Percentiles rank a stretch among this genome's conserved stretches.
phyloP scores from a whole-genome alignment of 352 stramenopile genomes.

The Globisporangium irregulare region DNA sequence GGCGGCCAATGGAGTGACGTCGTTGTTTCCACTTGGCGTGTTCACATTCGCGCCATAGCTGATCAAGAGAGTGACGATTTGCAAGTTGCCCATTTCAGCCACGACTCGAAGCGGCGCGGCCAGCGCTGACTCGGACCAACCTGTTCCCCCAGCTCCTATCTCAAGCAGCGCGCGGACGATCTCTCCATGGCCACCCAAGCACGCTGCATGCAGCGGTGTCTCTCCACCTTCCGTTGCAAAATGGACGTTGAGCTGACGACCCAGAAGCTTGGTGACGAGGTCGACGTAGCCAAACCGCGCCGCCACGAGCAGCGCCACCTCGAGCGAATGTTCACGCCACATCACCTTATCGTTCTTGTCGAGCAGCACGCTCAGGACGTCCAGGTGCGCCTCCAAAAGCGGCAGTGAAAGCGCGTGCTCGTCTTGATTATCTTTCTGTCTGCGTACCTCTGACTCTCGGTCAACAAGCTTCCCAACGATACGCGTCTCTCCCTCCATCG shows the following conservation, averaged over 20 bases:
- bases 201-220: slow-evolving; percentile 9
- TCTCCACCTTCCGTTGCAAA: neutral
- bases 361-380: slow-evolving; percentile 9
- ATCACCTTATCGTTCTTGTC: slow-evolving; percentile 4
- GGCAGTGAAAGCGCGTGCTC: neutral
- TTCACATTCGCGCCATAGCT: slow-evolving; percentile 5
- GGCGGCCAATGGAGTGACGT: neutral
- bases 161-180: slow-evolving; percentile 6
- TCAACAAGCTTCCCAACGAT: neutral
- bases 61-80: slow-evolving; percentile 6
- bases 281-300: slow-evolving; percentile 4
- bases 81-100: neutral
- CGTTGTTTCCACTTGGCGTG: neutral
- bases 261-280: slow-evolving; percentile 9
- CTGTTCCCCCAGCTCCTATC: neutral
- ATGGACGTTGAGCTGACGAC: neutral
- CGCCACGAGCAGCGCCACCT: slow-evolving; percentile 6
- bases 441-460: neutral
- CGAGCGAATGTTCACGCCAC: slow-evolving; percentile 7
- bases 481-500: neutral
- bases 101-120: slow-evolving; percentile 3
- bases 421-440: neutral
- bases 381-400: slow-evolving; percentile 6
- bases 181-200: neutral
- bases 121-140: neutral